Evolutionary conservation across 495 filamentous ascomycete species (phyloP), one percentile per base, ranked within the genome.

Genomic region (Xylaria palmicola): DNA sequence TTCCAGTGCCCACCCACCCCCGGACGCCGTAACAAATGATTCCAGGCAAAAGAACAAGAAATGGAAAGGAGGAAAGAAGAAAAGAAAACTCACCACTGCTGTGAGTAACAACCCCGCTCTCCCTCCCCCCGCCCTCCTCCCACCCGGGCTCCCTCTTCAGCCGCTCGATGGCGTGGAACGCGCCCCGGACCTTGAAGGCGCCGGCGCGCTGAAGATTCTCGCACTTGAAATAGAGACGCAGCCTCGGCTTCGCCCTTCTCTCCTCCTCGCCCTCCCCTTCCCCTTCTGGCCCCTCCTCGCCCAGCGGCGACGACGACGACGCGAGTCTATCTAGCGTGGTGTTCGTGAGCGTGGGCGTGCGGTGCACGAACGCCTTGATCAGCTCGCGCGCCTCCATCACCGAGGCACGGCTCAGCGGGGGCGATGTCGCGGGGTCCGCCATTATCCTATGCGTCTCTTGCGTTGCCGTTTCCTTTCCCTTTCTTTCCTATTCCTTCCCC

Each of bases 211-310:
- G 93, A 36, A 87, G 81, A 76, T 97, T 97, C 79, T 98, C 93
- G 76, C 92, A 96, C 77, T 98, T 98, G 83, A 98, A 96, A 75
- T 89, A 93, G 62, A 98, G 81, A 6, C 84, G 81, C 36, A 97
- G 80, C 27, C 75, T 83, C 0, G 92, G 91, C 9, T 66, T 73
- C 10, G 86, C 85, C 1, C 89, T 83, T 9, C 66, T 62, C 19
- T 79, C 82, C n/a, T 67, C 60, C 0, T 89, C 75, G 4, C 80
- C 76, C 2, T 76, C 60, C 0, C 87, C 84, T 7, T 65, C 60
- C 8, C 29, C 24, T 6, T 22, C 32, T 6, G 34, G 19, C 10
- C 17, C 20, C 13, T 44, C 6, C 1, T 48, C 39, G 3, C 77
- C 65, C 64, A 88, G 87, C 5, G 89, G 86, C 27, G 86, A 87